phyloP scores from a whole-genome alignment of 2,329 filamentous ascomycete species.

The Phoma sp. region DNA sequence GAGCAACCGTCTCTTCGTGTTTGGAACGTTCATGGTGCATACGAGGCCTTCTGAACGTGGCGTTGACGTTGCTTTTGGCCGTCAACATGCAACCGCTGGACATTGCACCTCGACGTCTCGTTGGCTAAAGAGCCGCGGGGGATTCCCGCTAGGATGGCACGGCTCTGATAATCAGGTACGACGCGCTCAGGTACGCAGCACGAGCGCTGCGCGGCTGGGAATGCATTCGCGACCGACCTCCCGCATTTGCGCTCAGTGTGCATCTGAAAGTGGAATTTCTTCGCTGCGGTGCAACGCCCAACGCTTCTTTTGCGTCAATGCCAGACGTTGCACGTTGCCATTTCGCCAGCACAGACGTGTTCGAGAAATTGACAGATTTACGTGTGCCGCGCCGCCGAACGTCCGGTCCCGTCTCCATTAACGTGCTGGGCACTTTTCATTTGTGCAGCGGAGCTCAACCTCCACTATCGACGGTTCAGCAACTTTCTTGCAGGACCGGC shows the following conservation, averaged over 20 bases:
- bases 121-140: not conserved
- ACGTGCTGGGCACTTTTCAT: not conserved
- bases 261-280: conserved; percentile 1
- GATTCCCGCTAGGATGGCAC: conserved; percentile 13
- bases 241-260: conserved; percentile 9
- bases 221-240: conserved; percentile 1
- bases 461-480: not conserved
- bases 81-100: not conserved
- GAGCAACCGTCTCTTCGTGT: not conserved
- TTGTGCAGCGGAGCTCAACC: not conserved
- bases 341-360: conserved; percentile 4
- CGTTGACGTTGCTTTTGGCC: not conserved
- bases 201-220: conserved; percentile 9
- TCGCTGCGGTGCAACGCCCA: conserved; percentile 12
- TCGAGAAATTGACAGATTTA: not conserved
- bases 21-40: not conserved
- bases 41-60: not conserved
- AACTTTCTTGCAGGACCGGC: conserved; percentile 3
- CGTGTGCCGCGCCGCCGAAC: conserved; percentile 3
- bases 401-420: conserved; percentile 3
- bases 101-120: not conserved
- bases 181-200: conserved; percentile 13
- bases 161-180: not conserved
- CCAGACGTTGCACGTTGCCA: conserved; percentile 8
- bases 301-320: conserved; percentile 10